These are phyloP conservation scores for Myriosclerotinia duriaeana DNA, from an alignment of 2,329 filamentous ascomycete genomes.

Conservation along the genomic window DNA sequence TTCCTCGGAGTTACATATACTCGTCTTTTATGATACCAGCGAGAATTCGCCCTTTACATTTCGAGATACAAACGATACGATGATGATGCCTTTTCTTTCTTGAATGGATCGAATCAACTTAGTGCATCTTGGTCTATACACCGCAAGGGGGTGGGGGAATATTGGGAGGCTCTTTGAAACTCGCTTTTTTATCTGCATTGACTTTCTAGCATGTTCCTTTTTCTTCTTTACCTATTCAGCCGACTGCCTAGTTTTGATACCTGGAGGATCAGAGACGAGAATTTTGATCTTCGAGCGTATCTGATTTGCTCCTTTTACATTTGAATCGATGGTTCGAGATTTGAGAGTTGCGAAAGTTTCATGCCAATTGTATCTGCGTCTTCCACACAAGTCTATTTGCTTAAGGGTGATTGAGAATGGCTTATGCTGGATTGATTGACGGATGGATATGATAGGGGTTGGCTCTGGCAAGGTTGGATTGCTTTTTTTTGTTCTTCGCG, in stretches of 20 bases:
- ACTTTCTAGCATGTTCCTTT: neutral
- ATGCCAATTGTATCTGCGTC: neutral
- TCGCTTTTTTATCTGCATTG: neutral
- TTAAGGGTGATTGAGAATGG: neutral
- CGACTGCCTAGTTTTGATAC: too few species aligned
- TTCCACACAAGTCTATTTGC: neutral
- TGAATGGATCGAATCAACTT: constrained; percentile 8
- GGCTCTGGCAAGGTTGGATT: constrained; percentile 1
- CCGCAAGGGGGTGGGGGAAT: neutral
- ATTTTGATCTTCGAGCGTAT: too few species aligned
- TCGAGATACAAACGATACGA: constrained; percentile 16
- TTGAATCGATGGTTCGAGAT: neutral
- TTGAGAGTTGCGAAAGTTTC: neutral
- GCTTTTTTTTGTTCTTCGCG: neutral
- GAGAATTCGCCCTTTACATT: constrained; percentile 17
- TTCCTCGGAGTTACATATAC: constrained; percentile 15
- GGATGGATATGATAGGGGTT: constrained; percentile 3
- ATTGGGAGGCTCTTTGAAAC: constrained; percentile 14
- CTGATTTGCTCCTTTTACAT: neutral
- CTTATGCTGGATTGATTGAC: neutral
- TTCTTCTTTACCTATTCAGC: neutral
- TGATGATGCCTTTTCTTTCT: constrained; percentile 15
- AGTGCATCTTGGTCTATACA: constrained; percentile 13
- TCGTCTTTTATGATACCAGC: constrained; percentile 20
- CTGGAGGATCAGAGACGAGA: too few species aligned